Evolutionary conservation across 306 rosid species (phyloP).

Genomic region (Benincasa hispida): DNA sequence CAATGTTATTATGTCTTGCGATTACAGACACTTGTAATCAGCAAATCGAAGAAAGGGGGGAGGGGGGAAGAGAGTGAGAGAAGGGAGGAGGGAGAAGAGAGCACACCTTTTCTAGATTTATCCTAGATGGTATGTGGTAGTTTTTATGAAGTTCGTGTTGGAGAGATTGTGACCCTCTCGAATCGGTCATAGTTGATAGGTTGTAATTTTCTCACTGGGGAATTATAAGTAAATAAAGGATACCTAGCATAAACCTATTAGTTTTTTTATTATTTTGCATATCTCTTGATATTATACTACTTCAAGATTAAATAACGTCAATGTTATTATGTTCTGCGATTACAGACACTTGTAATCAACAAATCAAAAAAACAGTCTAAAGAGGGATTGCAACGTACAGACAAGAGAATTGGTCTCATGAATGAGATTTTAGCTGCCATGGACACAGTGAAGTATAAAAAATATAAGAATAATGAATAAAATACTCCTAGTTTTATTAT

Average conservation of each 20-base stretch:
- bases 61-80: too few relatives aligned
- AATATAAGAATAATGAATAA: background rate
- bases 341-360: constrained; percentile 67
- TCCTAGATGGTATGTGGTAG: too few relatives aligned
- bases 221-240: too few relatives aligned
- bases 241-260: too few relatives aligned
- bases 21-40: constrained; percentile 62
- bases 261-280: background rate
- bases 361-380: constrained; percentile 62
- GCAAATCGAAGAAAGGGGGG: constrained; percentile 75
- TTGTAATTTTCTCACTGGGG: too few relatives aligned
- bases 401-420: constrained; percentile 94
- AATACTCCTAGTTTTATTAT: background rate
- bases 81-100: too few relatives aligned
- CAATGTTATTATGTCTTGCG: background rate
- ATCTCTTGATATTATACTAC: background rate
- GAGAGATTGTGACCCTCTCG: too few relatives aligned
- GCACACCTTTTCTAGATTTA: too few relatives aligned
- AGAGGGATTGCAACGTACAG: constrained; percentile 86
- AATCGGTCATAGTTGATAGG: too few relatives aligned
- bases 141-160: too few relatives aligned
- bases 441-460: constrained; percentile 88
- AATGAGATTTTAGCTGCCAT: constrained; percentile 94
- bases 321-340: background rate
- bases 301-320: background rate